Base-by-base conservation (phyloP, 352 stramenopile species). In the Phytophthora niederhauseri region DNA sequence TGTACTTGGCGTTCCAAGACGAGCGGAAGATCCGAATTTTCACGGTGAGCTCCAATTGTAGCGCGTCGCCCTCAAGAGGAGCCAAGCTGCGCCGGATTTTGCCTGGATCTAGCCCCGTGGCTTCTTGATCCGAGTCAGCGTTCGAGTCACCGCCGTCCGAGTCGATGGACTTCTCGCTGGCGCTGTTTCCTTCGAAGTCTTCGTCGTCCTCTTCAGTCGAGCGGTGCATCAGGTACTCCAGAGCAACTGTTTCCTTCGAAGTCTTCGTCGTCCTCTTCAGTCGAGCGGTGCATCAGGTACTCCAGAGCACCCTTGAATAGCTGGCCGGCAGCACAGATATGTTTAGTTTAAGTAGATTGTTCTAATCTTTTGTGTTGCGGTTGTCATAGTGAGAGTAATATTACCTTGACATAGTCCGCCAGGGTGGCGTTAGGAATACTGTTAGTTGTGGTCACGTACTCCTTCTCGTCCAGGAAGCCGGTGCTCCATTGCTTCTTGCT, bases 11-110 rank as follows among this genome's bases (percentile, higher is more conserved):
- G 45, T 51, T 51, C n/a, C 45, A 51, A 51, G 45, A 19, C 6
- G 45, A 51, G 19, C 45, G 45, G 19, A 51, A 51, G 45, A 51
- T 17, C 45, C 45, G 45, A 2, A 24, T 51, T 51, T 51, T 51
- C 19, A 51, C 19, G n/a, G 45, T 51, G 19, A 51, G 45, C 45
- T 51, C 45, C 45, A 51, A 26, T 28, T 28, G 45, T 1, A 51
- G n/a, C 6, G 45, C 45, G 45, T 26, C 45, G 7, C 19, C 45
- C 45, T 17, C 45, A 15, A 28, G 45, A 15, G 45, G n/a, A 15
- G 45, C 17, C 19, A 26, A 3, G n/a, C 17, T 48, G 3, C 41
- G 41, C 6, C 41, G 41, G 7, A 48, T 48, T 48, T 48, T 48
- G 15, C 17, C 17, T 6, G 45, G 45, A n/a, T 51, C 45, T 8